Percentiles rank a stretch among this genome's conserved stretches.
These are phyloP conservation scores for Geranium rotundifolium DNA, from an alignment of 345 rosid genomes.

Conservation along the genomic window DNA sequence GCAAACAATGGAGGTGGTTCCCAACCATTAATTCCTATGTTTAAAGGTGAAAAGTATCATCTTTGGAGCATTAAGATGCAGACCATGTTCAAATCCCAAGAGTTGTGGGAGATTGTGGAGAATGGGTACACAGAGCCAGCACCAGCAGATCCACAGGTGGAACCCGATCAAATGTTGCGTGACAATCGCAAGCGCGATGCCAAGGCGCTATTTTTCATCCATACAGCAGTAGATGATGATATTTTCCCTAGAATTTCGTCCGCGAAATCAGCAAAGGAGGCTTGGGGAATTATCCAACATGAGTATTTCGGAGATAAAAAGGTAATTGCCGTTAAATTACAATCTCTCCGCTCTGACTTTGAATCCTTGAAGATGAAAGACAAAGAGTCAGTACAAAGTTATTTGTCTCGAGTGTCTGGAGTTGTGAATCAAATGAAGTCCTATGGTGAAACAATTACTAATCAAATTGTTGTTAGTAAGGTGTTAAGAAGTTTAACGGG, in stretches of 20 bases:
- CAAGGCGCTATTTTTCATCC: too few relatives aligned
- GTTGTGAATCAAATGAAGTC: conserved; percentile 1
- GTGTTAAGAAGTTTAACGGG: conserved; percentile 4
- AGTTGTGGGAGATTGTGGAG: background rate
- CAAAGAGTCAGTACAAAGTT: background rate
- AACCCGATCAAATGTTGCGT: too few relatives aligned
- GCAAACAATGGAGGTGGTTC: background rate
- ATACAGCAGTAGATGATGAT: too few relatives aligned
- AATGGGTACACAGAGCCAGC: background rate
- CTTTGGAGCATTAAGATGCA: conserved; percentile 5
- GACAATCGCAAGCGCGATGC: too few relatives aligned
- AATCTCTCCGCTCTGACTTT: background rate
- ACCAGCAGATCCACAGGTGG: background rate
- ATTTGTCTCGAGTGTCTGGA: background rate
- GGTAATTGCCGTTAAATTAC: background rate
- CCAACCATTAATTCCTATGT: background rate
- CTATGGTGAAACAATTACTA: background rate
- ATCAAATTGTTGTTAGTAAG: conserved; percentile 4
- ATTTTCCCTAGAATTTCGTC: too few relatives aligned
- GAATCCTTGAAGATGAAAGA: background rate
- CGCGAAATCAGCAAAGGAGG: too few relatives aligned
- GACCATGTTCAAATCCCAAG: conserved; percentile 5
- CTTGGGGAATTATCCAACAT: background rate
- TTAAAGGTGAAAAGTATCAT: background rate
- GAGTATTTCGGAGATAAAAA: background rate